phyloP scores from a whole-genome alignment of 768 basidiomycete genomes.

The Auriscalpium microsporum region DNA sequence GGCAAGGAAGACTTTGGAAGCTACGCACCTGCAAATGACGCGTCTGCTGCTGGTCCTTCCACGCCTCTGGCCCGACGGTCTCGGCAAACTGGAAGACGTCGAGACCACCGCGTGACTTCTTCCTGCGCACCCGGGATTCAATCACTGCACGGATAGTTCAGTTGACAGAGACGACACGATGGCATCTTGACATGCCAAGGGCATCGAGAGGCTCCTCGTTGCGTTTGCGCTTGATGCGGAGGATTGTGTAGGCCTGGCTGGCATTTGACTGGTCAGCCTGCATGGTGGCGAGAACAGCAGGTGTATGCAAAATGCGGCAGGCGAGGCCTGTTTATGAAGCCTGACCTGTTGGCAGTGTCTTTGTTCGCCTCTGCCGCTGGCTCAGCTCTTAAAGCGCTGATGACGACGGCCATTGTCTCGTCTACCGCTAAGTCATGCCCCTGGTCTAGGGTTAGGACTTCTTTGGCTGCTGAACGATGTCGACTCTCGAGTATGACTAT shows the following conservation, averaged over 20 bases:
- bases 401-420: too few relatives aligned
- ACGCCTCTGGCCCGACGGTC: slow-evolving; percentile 62
- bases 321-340: not conserved
- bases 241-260: slow-evolving; percentile 51
- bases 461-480: too few relatives aligned
- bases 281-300: not conserved
- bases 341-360: not conserved
- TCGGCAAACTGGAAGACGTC: slow-evolving; percentile 77
- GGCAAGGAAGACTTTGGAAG: too few relatives aligned
- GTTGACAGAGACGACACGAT: not conserved
- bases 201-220: slow-evolving; percentile 79
- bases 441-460: too few relatives aligned
- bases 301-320: not conserved
- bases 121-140: slow-evolving; percentile 51
- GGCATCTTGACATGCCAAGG: slow-evolving; percentile 41
- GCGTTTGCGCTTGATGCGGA: slow-evolving; percentile 77
- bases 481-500: too few relatives aligned
- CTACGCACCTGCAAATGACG: slow-evolving; percentile 53
- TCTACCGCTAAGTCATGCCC: too few relatives aligned
- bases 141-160: slow-evolving; percentile 38
- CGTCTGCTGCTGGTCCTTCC: slow-evolving; percentile 52
- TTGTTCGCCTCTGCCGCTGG: too few relatives aligned
- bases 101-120: slow-evolving; percentile 46
- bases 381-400: too few relatives aligned
- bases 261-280: slow-evolving; percentile 4